Conservation (phyloP, 2,329 filamentous ascomycete genomes). For the Aspergillus thermomutatus region DNA sequence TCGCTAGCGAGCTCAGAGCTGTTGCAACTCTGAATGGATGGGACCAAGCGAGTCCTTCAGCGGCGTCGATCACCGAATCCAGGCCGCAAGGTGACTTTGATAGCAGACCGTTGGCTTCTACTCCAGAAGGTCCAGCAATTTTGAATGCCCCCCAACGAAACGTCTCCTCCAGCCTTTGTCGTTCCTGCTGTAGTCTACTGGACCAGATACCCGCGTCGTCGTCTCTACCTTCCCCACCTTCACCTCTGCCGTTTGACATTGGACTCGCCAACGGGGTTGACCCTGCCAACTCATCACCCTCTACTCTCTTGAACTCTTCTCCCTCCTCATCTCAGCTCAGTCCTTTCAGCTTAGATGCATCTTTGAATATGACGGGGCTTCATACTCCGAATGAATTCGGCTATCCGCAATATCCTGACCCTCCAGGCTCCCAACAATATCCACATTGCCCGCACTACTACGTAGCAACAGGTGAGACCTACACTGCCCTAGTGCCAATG, state of each 20-base stretch:
- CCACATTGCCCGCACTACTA: conserved; percentile 2
- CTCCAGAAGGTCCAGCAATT: neutral
- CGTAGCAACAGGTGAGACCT: conserved; percentile 8
- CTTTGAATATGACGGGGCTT: neutral
- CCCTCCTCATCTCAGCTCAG: neutral
- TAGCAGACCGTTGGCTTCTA: neutral
- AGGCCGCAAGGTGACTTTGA: conserved; percentile 6
- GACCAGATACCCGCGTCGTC: neutral
- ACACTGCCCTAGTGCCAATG: neutral
- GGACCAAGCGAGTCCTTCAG: conserved; percentile 19
- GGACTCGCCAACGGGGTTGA: neutral
- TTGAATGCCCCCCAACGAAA: neutral
- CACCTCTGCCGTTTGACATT: neutral
- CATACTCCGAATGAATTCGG: neutral
- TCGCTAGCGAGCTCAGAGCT: conserved; percentile 31
- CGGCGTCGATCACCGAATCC: conserved; percentile 5
- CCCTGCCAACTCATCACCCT: neutral
- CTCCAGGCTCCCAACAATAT: neutral
- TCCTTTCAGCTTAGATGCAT: neutral
- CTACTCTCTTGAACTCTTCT: neutral
- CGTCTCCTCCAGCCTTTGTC: neutral
- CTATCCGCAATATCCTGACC: neutral
- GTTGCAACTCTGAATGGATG: conserved; percentile 27
- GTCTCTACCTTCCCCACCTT: neutral
- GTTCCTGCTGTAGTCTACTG: conserved; percentile 1